Evolutionary conservation across 257 asterid genomes (phyloP), one percentile per base, ranked within the genome.

Genomic region (Rauvolfia tetraphylla): DNA sequence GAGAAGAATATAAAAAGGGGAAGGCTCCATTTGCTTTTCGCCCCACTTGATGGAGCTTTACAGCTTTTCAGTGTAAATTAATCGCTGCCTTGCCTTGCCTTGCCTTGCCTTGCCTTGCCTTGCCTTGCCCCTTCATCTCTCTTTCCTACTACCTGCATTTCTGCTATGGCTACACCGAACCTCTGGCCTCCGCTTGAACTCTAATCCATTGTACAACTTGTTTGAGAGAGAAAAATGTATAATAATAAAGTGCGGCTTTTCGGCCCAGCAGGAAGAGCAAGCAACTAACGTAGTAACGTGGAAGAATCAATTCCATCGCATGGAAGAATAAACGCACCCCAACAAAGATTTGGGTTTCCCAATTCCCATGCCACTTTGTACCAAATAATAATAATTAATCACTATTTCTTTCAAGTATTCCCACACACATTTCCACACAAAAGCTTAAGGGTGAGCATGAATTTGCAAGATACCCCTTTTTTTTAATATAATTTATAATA

Each of bases 261-360:
- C 67, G 53, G 33, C 44, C 57, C 75, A 71, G 67, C 71, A 29
- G 57, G 54, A 79, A 76, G 72, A 46, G 75, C 72, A 67, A 42
- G 42, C 73, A 73, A 13, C 72, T 49, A 62, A 67, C 74, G 79
- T 84, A 84, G 82, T 49, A 62, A 67, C 74, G 79, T 84, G 85
- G 82, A 81, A 80, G 90, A 85, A 86, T 88, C 85, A 80, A 84
- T 86, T 79, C 82, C 79, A 76, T 68, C 62, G 58, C 75, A 70
- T 72, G 79, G 83, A 85, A 83, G 81, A 84, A 86, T 81, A 86
- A 84, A 83, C 86, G 87, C 88, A 83, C 68, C 75, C 86, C 89
- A 82, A 88, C 81, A 49, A 86, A 81, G 89, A 88, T 88, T 84
- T 88, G 53, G 65, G 77, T 77, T 81, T 82, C 51, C 78, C 49